phyloP scores from a whole-genome alignment of 2,329 filamentous ascomycete species.

The Penicillium thymicola region DNA sequence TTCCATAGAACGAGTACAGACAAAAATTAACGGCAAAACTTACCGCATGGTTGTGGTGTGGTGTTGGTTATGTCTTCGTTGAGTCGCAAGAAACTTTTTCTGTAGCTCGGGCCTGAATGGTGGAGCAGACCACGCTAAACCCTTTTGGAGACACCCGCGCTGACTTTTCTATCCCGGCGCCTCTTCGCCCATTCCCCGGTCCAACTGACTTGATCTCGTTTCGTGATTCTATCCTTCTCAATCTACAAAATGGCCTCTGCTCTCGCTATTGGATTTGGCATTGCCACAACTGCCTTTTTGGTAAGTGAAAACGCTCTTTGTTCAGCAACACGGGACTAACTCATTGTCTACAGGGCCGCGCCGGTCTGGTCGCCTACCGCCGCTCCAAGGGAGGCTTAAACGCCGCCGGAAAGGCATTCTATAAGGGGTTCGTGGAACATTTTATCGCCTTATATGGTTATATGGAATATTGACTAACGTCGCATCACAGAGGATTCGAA shows the following conservation, averaged over 20 bases:
- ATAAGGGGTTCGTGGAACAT: constrained; percentile 66
- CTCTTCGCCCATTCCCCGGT: constrained; percentile 7
- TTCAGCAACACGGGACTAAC: constrained; percentile 6
- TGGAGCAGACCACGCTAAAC: constrained; percentile 35
- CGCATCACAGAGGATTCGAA: constrained; percentile 70
- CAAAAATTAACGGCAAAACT: constrained; percentile 3
- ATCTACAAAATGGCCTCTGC: constrained; percentile 41
- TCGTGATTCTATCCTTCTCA: not conserved
- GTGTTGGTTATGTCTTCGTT: constrained; percentile 18
- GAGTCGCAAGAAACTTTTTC: constrained; percentile 28
- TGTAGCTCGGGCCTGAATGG: constrained; percentile 18
- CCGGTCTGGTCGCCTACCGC: constrained; percentile 83
- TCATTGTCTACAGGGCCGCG: constrained; percentile 66
- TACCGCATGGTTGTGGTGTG: constrained; percentile 27
- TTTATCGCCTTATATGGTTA: not conserved
- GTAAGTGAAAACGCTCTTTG: constrained; percentile 50
- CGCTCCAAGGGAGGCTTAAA: constrained; percentile 68
- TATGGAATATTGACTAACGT: constrained; percentile 3
- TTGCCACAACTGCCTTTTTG: constrained; percentile 67
- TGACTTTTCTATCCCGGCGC: constrained; percentile 38
- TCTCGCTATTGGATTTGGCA: constrained; percentile 45
- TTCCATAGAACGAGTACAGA: not conserved
- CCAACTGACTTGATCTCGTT: constrained; percentile 7
- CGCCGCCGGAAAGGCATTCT: constrained; percentile 84
- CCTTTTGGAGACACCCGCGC: constrained; percentile 29